These are phyloP conservation scores for Ogataea philodendri DNA, from an alignment of 805 yeast species.

Conservation along the genomic window DNA sequence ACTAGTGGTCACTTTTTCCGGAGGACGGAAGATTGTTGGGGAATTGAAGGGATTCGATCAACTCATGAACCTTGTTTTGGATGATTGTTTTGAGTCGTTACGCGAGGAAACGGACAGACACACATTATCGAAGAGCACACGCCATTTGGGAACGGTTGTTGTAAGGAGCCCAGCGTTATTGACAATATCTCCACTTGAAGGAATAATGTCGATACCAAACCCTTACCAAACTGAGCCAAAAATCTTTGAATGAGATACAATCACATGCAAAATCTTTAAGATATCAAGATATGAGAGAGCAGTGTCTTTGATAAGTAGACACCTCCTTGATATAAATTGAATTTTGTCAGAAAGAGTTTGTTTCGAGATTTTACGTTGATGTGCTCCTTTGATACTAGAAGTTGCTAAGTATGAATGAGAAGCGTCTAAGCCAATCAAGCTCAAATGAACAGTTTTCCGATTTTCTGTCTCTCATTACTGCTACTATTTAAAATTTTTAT, in stretches of 20 bases:
- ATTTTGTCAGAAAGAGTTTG: constrained; percentile 2
- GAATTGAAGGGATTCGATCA: constrained; percentile 80
- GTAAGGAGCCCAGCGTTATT: constrained; percentile 81
- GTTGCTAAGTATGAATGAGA: too few species aligned
- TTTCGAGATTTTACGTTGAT: constrained; percentile 2
- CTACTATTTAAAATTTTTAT: too few species aligned
- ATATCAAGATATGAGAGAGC: too few species aligned
- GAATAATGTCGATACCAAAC: constrained; percentile 66
- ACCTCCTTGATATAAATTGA: too few species aligned
- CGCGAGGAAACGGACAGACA: constrained; percentile 64
- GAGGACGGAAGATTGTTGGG: constrained; percentile 80
- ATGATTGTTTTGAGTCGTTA: constrained; percentile 64
- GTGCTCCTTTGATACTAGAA: too few species aligned
- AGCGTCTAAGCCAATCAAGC: too few species aligned
- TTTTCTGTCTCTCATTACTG: too few species aligned
- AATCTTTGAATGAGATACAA: neutral
- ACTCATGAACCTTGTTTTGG: constrained; percentile 74
- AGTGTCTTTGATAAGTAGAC: too few species aligned
- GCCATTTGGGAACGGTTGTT: constrained; percentile 75
- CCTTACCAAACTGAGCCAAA: constrained; percentile 45
- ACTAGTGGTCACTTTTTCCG: constrained; percentile 75
- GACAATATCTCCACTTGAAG: constrained; percentile 71
- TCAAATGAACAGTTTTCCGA: too few species aligned
- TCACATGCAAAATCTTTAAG: neutral
- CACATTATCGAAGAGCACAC: constrained; percentile 50